phyloP scores from a whole-genome alignment of 2,329 filamentous ascomycete genomes.

The Claviceps paspali region DNA sequence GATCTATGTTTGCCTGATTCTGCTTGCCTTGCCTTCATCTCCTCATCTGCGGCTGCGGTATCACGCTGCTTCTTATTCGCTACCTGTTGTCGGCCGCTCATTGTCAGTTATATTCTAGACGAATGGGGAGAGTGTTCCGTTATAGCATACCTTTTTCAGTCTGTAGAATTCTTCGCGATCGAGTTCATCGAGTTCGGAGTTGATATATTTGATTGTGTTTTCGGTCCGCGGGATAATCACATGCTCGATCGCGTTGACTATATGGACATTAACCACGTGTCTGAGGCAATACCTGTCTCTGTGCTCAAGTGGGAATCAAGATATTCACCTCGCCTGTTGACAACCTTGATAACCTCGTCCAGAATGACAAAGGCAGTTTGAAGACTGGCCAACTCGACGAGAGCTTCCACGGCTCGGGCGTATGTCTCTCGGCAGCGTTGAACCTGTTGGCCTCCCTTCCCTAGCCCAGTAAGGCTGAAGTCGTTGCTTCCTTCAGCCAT shows the following conservation, averaged over 20 bases:
- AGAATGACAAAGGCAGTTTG: slow-evolving; percentile 97
- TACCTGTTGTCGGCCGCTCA: slow-evolving; percentile 29
- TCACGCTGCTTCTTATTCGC: slow-evolving; percentile 73
- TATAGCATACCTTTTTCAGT: slow-evolving; percentile 56
- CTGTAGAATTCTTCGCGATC: slow-evolving; percentile 97
- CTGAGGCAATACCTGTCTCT: not conserved
- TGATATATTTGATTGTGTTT: slow-evolving; percentile 99
- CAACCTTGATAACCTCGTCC: slow-evolving; percentile 98
- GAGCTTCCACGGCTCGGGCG: slow-evolving; percentile 82
- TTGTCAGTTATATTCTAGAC: not conserved
- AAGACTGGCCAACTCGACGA: slow-evolving; percentile 87
- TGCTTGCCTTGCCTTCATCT: slow-evolving; percentile 59
- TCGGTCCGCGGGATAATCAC: slow-evolving; percentile 96
- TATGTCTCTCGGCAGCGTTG: slow-evolving; percentile 93
- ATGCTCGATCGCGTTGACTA: slow-evolving; percentile 89
- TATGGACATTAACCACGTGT: slow-evolving; percentile 4
- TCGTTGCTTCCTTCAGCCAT: slow-evolving; percentile 82
- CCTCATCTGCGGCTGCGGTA: slow-evolving; percentile 53
- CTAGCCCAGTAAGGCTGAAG: slow-evolving; percentile 87
- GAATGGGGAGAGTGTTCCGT: not conserved
- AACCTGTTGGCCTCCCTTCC: slow-evolving; percentile 94
- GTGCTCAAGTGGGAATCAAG: not conserved
- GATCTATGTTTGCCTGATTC: slow-evolving; percentile 17
- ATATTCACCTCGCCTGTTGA: slow-evolving; percentile 72
- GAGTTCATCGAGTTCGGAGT: slow-evolving; percentile 92